Evolutionary conservation across 176 grass and related monocot genomes (phyloP), one percentile per base, ranked within the genome.

Genomic region (Metroxylon sagu): DNA sequence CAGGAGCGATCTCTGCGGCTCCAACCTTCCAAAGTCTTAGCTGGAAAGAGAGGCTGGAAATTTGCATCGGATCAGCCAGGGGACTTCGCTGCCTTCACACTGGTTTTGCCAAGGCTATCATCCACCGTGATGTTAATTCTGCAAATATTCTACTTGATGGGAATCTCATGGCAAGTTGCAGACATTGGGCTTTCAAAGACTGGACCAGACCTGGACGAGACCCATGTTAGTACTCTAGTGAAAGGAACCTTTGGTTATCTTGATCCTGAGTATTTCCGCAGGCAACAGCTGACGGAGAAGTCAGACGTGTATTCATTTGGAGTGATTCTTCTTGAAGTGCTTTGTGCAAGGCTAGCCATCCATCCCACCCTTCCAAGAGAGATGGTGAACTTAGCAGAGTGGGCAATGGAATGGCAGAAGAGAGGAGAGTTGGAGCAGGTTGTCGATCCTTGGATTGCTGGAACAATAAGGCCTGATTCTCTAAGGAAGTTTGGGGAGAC

Each of bases 201-300:
- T 17, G 92, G 92, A 48, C 92, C 87, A 23, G 92, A 85, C 48
- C 60, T 96, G 35, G 92, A 96, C n/a, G 83, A 96, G 51, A 90
- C 87, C 49, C 92, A 96, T 67, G 92, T 96, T 51, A 96, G 92
- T 60, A 96, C 92, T 49, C 83, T 83, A 56, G 91, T 96, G 53
- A 96, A 96, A 81, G 91, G 91, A 4, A 96, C 86, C 71, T 96
- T 90, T 56, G 91, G 91, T n/a, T 96, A 96, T 75, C 83, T 96
- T 14, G 91, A 96, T 68, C 91, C 91, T 5, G 91, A 96, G 72
- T 96, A 96, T 62, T 87, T 96, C 29, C 64, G 86, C 27, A 86
- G 77, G 64, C 83, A 90, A 70, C 87, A 82, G 35, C 53, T 96
- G 54, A 96, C 92, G 2, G 87, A 90, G 73, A 96, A 96, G 69